Conservation (phyloP, 257 asterid genomes). For the Solanum raphanifolium region DNA sequence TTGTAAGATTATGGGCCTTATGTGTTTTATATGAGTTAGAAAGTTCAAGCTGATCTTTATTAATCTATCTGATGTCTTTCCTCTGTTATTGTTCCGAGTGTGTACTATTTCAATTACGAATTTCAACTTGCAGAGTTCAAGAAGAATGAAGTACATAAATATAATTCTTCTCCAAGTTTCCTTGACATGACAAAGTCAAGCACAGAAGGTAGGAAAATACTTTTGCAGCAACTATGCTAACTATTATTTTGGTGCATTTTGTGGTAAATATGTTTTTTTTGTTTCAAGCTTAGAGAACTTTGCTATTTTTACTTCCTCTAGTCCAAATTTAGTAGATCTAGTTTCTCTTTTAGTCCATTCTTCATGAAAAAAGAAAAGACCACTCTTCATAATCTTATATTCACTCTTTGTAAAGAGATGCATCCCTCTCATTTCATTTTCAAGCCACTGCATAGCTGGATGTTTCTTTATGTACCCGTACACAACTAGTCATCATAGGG, state of each 20-base stretch:
- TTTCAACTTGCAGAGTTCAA: conserved; percentile 57
- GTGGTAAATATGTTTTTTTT: background rate
- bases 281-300: background rate
- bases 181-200: conserved; percentile 29
- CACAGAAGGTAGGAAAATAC: conserved; percentile 30
- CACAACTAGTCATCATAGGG: background rate
- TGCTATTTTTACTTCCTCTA: background rate
- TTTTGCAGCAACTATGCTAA: background rate
- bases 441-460: background rate
- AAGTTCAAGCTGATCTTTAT: background rate
- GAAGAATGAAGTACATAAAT: conserved; percentile 46
- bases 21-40: background rate
- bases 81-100: background rate
- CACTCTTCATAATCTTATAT: background rate
- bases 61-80: background rate
- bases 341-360: background rate
- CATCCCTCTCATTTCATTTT: background rate
- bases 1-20: background rate
- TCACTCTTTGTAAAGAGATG: background rate
- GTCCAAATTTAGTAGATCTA: background rate
- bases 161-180: conserved; percentile 43
- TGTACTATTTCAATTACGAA: background rate
- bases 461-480: background rate
- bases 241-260: background rate
- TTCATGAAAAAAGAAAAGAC: background rate